Evolutionary conservation across 2,329 filamentous ascomycete genomes (phyloP), one percentile per base, ranked within the genome.

Genomic region (Sarocladium oryzae): DNA sequence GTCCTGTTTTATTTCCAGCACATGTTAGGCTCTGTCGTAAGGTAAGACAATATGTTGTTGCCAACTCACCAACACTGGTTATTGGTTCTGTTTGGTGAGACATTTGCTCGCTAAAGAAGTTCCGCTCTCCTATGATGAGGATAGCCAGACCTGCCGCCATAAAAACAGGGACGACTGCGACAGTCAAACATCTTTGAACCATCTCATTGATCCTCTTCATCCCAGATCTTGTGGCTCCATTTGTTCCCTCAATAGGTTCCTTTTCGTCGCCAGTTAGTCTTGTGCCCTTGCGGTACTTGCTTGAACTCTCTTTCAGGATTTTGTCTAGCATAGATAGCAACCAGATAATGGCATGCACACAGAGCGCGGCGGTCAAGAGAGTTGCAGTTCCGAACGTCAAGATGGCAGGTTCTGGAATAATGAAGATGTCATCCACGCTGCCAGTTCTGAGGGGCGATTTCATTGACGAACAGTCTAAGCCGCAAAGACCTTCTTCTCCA

Each of bases 261-360:
- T 73, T 62, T 37, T 78, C 63, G 0, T 32, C 35, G 1, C 53
- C 54, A 26, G 23, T 11, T 23, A 13, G 23, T 56, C 26, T 64
- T 69, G 68, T 35, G 71, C 73, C 1, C 67, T 30, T 45, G 64
- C 36, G 63, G 68, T 55, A 35, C 20, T 38, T 46, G 20, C 72
- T 78, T 78, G 79, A 83, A 53, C 84, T 84, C 48, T 76, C 74
- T 54, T 84, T 75, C 2, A 84, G 62, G 4, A 86, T 84, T 57
- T 82, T 84, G 55, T 80, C 77, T 76, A 78, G 81, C 65, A 81
- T 85, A 1, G 76, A 81, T 0, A 80, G 68, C 8, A 85, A 64
- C 8, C 79, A 82, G 0, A 86, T 64, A 9, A 86, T 75, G 1
- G 82, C 79, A 0, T 82, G 81, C 2, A 87, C 76, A 53, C 81